Conservation (phyloP, 2,329 filamentous ascomycete genomes). For the Ophiostoma sp. region DNA sequence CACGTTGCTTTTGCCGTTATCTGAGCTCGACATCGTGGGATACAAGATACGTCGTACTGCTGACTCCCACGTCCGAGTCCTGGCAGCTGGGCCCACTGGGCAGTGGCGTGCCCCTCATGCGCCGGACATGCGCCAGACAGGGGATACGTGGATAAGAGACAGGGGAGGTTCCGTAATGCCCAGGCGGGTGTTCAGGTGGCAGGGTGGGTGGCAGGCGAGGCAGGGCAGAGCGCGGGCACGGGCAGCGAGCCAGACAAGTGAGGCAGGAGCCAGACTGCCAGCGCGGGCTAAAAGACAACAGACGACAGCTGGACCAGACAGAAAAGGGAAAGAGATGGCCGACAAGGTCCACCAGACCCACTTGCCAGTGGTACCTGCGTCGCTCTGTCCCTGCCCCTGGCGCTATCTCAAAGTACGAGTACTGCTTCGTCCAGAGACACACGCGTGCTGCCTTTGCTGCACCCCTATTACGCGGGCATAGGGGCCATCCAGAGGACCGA, state of each 20-base stretch:
- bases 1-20: not conserved
- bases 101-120: not conserved
- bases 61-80: too few species aligned
- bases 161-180: not conserved
- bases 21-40: not conserved
- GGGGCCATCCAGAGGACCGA: too few species aligned
- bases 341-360: not conserved
- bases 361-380: not conserved
- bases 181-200: not conserved
- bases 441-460: too few species aligned
- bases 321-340: slow-evolving; percentile 8
- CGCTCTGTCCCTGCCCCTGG: slow-evolving; percentile 3
- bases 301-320: not conserved
- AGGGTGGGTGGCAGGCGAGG: not conserved
- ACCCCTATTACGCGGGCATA: too few species aligned
- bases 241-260: slow-evolving; percentile 1
- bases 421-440: not conserved
- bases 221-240: not conserved
- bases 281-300: slow-evolving; percentile 3
- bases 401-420: not conserved
- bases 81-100: not conserved
- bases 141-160: slow-evolving; percentile 5
- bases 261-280: not conserved
- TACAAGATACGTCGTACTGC: not conserved
- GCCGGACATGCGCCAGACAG: not conserved